Conservation (phyloP, 2,329 filamentous ascomycete genomes). For the Alternaria ethzedia region DNA sequence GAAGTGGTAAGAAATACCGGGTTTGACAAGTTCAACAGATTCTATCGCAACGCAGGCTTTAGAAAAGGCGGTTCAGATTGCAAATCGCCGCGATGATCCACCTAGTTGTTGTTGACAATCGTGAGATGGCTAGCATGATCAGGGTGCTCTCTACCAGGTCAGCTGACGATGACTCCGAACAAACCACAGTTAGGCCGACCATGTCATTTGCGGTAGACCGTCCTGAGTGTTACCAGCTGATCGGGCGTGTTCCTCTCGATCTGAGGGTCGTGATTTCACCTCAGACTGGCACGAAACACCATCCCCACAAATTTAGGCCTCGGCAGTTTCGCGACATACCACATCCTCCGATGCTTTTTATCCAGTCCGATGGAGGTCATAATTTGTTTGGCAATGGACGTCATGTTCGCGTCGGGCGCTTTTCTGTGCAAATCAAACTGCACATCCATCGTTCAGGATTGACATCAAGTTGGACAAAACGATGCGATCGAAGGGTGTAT, state of each 20-base stretch:
- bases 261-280: not conserved
- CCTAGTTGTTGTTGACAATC: not conserved
- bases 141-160: not conserved
- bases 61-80: not conserved
- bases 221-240: not conserved
- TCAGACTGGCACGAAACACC: not conserved
- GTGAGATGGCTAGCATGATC: not conserved
- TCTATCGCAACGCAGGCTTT: not conserved
- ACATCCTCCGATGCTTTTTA: not conserved
- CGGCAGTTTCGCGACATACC: not conserved
- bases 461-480: not conserved
- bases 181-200: not conserved
- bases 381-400: not conserved
- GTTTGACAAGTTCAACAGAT: not conserved
- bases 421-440: too few relatives aligned
- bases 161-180: not conserved
- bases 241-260: not conserved
- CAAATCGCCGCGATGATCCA: not conserved
- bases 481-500: not conserved
- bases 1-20: not conserved
- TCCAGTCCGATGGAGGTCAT: rapidly evolving
- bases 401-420: not conserved
- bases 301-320: not conserved
- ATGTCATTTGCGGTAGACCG: not conserved
- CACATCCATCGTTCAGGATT: not conserved